A percentile compares a stretch with the other conserved stretches of the same genome.
phyloP scores from a whole-genome alignment of 305 asterid genomes.

The Vinca major region DNA sequence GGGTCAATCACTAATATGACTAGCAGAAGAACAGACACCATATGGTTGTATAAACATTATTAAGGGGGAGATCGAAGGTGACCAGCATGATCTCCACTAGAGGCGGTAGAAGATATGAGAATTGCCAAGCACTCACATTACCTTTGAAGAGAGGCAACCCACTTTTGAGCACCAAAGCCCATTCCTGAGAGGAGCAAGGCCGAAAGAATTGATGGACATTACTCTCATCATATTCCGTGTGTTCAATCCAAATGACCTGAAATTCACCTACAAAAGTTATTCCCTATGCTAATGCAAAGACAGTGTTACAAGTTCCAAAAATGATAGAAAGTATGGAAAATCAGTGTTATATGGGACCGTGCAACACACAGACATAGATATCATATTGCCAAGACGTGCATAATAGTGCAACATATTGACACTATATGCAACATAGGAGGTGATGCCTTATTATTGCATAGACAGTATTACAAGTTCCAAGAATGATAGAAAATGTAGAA shows the following conservation, averaged over 20 bases:
- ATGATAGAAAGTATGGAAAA: not conserved
- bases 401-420: not conserved
- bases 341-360: not conserved
- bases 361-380: not conserved
- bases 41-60: not conserved
- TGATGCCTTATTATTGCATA: too few species aligned
- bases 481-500: too few species aligned
- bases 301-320: not conserved
- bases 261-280: constrained; percentile 2
- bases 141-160: constrained; percentile 59
- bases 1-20: too few species aligned
- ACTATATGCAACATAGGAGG: too few species aligned
- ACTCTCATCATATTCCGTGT: constrained; percentile 57
- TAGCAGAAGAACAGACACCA: too few species aligned
- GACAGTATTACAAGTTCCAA: too few species aligned
- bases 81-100: constrained; percentile 51
- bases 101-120: constrained; percentile 38
- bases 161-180: constrained; percentile 69
- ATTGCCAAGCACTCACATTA: constrained; percentile 48
- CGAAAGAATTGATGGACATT: constrained; percentile 37
- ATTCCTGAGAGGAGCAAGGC: constrained; percentile 52
- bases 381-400: not conserved
- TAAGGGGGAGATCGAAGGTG: not conserved
- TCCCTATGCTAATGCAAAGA: not conserved
- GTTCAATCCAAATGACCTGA: constrained; percentile 85